These are phyloP conservation scores for Sarocladium strictum DNA, from an alignment of 2,329 filamentous ascomycete species.

Conservation along the genomic window DNA sequence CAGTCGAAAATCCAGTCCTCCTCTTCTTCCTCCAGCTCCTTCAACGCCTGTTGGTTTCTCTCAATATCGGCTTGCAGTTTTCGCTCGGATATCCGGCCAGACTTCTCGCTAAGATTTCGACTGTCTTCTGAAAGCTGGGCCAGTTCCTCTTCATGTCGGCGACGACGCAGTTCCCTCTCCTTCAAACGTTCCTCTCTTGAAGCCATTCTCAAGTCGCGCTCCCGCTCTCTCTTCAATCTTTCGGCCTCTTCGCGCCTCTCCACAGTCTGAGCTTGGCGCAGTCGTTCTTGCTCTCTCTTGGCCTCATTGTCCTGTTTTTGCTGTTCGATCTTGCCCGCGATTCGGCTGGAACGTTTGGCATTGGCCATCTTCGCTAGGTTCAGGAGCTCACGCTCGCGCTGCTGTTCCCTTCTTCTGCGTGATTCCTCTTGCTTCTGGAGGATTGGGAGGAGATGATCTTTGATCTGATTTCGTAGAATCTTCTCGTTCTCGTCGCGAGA, in stretches of 20 bases:
- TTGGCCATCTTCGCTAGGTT: conserved; percentile 83
- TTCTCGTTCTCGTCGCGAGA: conserved; percentile 83
- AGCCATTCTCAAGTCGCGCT: conserved; percentile 72
- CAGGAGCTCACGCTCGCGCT: conserved; percentile 71
- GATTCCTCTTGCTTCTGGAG: conserved; percentile 74
- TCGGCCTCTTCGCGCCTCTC: conserved; percentile 62
- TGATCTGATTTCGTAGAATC: conserved; percentile 62
- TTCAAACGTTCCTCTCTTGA: conserved; percentile 80
- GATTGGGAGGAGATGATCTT: conserved; percentile 75
- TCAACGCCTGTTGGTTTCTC: conserved; percentile 68
- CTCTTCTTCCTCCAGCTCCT: conserved; percentile 66
- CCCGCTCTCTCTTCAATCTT: conserved; percentile 55
- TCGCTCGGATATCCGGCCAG: conserved; percentile 66
- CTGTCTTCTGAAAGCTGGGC: conserved; percentile 72
- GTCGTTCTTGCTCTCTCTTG: conserved; percentile 56
- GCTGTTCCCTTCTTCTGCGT: conserved; percentile 62
- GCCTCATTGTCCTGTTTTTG: conserved; percentile 68
- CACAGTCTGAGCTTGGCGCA: conserved; percentile 50
- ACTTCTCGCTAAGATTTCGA: conserved; percentile 48
- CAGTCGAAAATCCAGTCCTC: conserved; percentile 95
- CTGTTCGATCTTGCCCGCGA: conserved; percentile 75
- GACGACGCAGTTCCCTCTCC: conserved; percentile 77
- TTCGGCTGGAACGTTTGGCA: conserved; percentile 86
- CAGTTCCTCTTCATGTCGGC: conserved; percentile 79
- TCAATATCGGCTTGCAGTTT: conserved; percentile 79